Evolutionary conservation across 2,329 filamentous ascomycete genomes (phyloP).

Genomic region (Sarocladium strictum): DNA sequence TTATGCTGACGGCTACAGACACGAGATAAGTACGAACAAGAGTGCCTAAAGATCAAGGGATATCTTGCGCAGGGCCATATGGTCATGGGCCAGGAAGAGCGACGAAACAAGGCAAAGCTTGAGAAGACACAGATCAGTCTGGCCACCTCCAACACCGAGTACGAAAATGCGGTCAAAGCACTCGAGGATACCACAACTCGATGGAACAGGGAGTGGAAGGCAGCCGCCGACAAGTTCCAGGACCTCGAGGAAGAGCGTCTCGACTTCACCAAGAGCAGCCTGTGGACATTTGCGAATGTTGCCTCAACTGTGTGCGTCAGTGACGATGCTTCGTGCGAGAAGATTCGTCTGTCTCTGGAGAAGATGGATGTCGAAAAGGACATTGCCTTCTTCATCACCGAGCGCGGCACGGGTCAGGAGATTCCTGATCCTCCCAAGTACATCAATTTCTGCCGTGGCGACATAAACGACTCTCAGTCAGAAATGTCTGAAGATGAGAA

Average conservation of each 20-base stretch:
- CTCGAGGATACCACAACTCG: conserved; percentile 90
- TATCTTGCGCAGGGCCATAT: conserved; percentile 98
- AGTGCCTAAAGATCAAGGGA: conserved; percentile 96
- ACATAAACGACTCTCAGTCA: conserved; percentile 73
- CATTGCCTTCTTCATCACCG: conserved; percentile 81
- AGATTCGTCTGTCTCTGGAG: conserved; percentile 87
- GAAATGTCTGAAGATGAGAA: conserved; percentile 79
- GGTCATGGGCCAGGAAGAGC: conserved; percentile 99
- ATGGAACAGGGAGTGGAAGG: conserved; percentile 99
- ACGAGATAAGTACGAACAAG: conserved; percentile 91
- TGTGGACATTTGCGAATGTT: conserved; percentile 98
- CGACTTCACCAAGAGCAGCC: conserved; percentile 94
- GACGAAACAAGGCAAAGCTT: conserved; percentile 97
- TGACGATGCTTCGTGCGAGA: conserved; percentile 94
- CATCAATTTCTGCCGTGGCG: conserved; percentile 96
- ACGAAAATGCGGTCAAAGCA: conserved; percentile 86
- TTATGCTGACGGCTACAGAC: conserved; percentile 45
- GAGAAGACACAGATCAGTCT: conserved; percentile 98
- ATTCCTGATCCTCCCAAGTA: conserved; percentile 96
- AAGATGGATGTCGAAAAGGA: conserved; percentile 97
- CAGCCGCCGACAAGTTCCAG: conserved; percentile 97
- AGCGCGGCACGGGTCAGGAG: conserved; percentile 87
- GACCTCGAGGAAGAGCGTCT: conserved; percentile 95
- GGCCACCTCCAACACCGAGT: conserved; percentile 84
- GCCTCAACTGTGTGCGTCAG: conserved; percentile 96